Conservation (phyloP, 2,329 filamentous ascomycete genomes). For the Ophioceras dolichostomum region DNA sequence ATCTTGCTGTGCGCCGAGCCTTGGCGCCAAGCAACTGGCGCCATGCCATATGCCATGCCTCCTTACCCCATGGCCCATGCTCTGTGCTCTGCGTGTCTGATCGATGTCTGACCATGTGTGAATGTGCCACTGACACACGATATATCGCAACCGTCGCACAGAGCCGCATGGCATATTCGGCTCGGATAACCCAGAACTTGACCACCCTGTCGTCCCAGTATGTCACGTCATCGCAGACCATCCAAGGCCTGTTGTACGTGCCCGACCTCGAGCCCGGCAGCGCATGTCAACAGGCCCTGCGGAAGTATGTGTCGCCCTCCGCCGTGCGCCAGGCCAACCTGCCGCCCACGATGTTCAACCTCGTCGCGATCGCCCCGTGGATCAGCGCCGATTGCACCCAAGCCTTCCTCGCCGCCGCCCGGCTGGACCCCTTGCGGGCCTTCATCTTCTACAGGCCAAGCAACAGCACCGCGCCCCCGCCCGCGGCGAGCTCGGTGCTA, state of each 20-base stretch:
- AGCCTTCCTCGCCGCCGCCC: constrained; percentile 55
- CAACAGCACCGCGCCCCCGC: constrained; percentile 47
- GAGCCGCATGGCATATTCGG: constrained; percentile 38
- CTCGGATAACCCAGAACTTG: constrained; percentile 43
- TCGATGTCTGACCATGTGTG: too few species aligned
- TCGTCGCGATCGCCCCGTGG: constrained; percentile 83
- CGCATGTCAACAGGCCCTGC: constrained; percentile 50
- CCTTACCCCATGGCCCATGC: too few species aligned
- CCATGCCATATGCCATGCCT: too few species aligned
- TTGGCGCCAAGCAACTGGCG: too few species aligned
- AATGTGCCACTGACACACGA: too few species aligned
- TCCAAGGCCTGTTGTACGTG: constrained; percentile 76
- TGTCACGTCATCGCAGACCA: constrained; percentile 39
- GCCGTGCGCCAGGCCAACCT: constrained; percentile 63
- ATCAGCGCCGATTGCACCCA: constrained; percentile 59
- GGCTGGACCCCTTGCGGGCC: constrained; percentile 44
- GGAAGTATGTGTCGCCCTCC: constrained; percentile 58
- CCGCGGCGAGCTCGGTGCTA: constrained; percentile 45
- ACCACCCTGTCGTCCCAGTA: constrained; percentile 65
- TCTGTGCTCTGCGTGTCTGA: too few species aligned
- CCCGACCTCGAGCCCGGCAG: constrained; percentile 51
- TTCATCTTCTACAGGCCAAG: constrained; percentile 53
- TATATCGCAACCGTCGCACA: too few species aligned
- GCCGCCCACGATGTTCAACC: constrained; percentile 53
- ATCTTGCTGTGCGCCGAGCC: too few species aligned